A percentile compares a stretch with the other conserved stretches of the same genome.
These are phyloP conservation scores for Codiaeum variegatum DNA, from an alignment of 441 rosid species.

Conservation along the genomic window DNA sequence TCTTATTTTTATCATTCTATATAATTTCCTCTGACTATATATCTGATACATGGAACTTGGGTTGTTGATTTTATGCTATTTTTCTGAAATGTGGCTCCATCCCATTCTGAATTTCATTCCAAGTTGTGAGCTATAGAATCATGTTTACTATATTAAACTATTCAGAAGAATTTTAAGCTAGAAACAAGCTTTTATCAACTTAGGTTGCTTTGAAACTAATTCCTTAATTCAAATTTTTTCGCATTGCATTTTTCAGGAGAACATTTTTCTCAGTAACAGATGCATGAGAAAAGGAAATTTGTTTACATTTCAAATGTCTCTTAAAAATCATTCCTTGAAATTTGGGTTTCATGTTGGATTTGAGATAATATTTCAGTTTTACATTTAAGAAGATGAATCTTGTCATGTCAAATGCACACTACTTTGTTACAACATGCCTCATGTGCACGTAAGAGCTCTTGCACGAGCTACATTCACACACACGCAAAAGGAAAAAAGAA, in stretches of 20 bases:
- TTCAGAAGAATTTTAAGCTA: not conserved
- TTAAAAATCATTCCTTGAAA: not conserved
- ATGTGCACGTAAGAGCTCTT: not conserved
- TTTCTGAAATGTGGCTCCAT: not conserved
- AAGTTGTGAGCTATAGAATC: not conserved
- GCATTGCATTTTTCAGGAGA: not conserved
- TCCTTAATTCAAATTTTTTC: not conserved
- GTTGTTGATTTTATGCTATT: not conserved
- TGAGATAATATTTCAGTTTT: not conserved
- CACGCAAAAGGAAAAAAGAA: not conserved
- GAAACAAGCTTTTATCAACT: not conserved
- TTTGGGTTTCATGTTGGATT: not conserved
- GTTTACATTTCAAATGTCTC: not conserved
- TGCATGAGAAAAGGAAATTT: not conserved
- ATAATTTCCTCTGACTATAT: not conserved
- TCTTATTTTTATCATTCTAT: slow-evolving; percentile 21
- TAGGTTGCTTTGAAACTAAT: not conserved
- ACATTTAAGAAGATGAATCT: slow-evolving; percentile 1
- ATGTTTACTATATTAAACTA: not conserved
- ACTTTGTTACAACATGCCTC: not conserved
- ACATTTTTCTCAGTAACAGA: not conserved
- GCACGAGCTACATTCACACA: too few species aligned
- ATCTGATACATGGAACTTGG: not conserved
- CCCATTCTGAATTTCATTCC: not conserved
- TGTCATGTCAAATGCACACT: not conserved